Base-by-base conservation (phyloP, 352 stramenopile genomes). In the Phytophthora megakarya region DNA sequence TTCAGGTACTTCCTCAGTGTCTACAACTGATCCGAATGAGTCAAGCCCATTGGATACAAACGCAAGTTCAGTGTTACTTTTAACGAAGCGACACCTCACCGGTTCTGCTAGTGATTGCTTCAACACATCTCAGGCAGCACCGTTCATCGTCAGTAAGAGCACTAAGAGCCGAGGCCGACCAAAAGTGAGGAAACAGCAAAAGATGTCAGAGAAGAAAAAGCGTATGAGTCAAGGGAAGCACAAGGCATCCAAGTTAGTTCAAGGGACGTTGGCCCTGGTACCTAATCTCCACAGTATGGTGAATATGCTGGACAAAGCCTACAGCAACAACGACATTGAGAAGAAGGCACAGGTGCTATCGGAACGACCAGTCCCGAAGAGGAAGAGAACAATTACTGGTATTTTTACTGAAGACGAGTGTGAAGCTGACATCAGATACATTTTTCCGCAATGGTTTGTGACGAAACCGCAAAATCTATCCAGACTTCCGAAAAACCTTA, bases 111-210 rank as follows among this genome's bases (percentile, higher is more conserved):
- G 25, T 21, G 23, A 38, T 8, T 7, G 22, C 8, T 37, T 16
- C 1, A n/a, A 50, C 10, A 7, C 44, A 38, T 38, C 44, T 21
- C 15, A 13, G 0, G 23, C 44, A 6, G 13, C 25, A 7, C 16
- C 25, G n/a, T 59, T 49, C 38, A 59, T 28, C 1, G 15, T 42
- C 39, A 59, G 16, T 11, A 59, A 59, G 16, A 59, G 38, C 32
- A 10, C 50, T 0, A 59, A 58, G 26, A 49, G 50, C 25, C 50
- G 50, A 7, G 50, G 50, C 2, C 50, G 50, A 11, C 50, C 39
- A 39, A 59, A 49, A 19, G 39, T 59, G 10, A 25, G 50, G 15
- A 59, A 59, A 25, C 38, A 59, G 37, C 50, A 58, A 21, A 58
- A 58, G 5, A 16, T 42, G 15, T 19, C 38, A 0, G 39, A 19